Conservation (phyloP, 495 filamentous ascomycete species). For the Chaetomium tenue region DNA sequence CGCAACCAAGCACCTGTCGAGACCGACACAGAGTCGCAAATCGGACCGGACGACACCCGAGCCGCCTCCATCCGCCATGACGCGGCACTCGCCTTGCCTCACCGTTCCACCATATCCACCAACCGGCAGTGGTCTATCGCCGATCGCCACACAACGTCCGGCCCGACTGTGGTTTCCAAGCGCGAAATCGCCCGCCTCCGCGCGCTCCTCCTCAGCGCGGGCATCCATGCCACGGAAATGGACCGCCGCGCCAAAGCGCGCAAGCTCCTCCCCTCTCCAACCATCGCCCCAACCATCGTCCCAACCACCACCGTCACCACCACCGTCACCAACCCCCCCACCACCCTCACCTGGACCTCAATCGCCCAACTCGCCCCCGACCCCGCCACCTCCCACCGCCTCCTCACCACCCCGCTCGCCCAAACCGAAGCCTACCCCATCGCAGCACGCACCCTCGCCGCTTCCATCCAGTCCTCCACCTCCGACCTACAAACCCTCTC, state of each 20-base stretch:
- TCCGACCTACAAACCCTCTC: conserved; percentile 55
- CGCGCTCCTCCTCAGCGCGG: conserved; percentile 74
- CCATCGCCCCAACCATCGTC: not conserved
- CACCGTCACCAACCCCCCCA: not conserved
- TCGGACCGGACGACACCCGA: conserved; percentile 29
- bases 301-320: not conserved
- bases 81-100: conserved; percentile 29
- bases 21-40: conserved; percentile 40
- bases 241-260: conserved; percentile 58
- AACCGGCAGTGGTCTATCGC: conserved; percentile 70
- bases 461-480: conserved; percentile 55
- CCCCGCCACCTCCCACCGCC: conserved; percentile 14
- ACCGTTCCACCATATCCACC: conserved; percentile 29
- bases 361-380: conserved; percentile 37
- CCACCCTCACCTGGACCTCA: conserved; percentile 33
- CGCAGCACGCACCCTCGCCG: conserved; percentile 62
- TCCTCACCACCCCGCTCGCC: conserved; percentile 50
- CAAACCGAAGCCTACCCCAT: conserved; percentile 64
- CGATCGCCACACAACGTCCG: conserved; percentile 47
- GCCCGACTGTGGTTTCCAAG: conserved; percentile 46
- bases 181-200: conserved; percentile 72
- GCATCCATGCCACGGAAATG: conserved; percentile 82
- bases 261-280: conserved; percentile 28
- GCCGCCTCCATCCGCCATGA: conserved; percentile 30
- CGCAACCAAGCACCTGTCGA: conserved; percentile 32